Evolutionary conservation across 768 basidiomycete genomes (phyloP).

Genomic region (Termitomyces sp.): DNA sequence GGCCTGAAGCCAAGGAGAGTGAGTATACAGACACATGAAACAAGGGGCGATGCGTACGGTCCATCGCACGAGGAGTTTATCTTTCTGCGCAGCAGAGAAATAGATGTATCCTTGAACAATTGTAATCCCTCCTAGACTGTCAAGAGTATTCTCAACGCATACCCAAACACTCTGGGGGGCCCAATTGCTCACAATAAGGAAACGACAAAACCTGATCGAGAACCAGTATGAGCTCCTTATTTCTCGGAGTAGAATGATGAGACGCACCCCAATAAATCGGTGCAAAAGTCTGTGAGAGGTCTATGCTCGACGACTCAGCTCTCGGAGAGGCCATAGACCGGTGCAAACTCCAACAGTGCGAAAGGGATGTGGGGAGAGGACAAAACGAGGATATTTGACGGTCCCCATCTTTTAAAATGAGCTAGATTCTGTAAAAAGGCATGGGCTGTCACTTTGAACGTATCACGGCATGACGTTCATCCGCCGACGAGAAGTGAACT

Average conservation of each 20-base stretch:
- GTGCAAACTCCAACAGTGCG: background rate
- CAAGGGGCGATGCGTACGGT: slow-evolving; percentile 18
- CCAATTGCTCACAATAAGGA: slow-evolving; percentile 20
- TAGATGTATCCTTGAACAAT: slow-evolving; percentile 36
- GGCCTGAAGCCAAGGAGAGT: slow-evolving; percentile 12
- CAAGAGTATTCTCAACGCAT: background rate
- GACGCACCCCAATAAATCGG: slow-evolving; percentile 27
- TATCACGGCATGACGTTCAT: background rate
- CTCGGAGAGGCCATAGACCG: background rate
- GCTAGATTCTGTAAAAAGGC: background rate
- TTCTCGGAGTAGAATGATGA: background rate
- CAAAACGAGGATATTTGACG: background rate
- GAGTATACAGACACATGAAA: background rate
- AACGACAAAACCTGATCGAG: slow-evolving; percentile 19
- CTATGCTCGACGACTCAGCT: slow-evolving; percentile 7
- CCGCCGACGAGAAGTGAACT: background rate
- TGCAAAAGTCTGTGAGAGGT: slow-evolving; percentile 21
- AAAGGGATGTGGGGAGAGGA: background rate
- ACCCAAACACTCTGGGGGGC: background rate
- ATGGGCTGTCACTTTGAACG: background rate
- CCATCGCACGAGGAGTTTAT: slow-evolving; percentile 21
- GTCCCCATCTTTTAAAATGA: background rate
- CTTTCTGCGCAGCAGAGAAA: slow-evolving; percentile 24
- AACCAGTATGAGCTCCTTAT: background rate
- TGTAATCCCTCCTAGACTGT: slow-evolving; percentile 33